These are phyloP conservation scores for Friedmanniomyces endolithicus DNA, from an alignment of 495 filamentous ascomycete species.

Conservation along the genomic window DNA sequence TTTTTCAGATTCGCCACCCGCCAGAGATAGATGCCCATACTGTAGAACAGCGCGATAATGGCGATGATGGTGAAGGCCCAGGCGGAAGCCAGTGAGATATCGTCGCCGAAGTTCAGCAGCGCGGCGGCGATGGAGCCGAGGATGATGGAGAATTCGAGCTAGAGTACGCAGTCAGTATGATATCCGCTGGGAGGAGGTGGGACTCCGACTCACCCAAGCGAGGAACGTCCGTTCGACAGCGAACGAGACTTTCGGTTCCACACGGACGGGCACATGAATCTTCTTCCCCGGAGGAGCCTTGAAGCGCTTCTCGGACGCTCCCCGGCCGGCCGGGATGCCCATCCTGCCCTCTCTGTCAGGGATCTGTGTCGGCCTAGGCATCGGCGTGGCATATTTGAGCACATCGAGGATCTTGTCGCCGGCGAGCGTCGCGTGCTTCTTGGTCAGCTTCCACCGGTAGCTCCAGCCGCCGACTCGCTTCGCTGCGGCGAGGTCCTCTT, in stretches of 20 bases:
- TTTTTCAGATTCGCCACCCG: constrained; percentile 70
- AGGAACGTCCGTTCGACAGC: constrained; percentile 93
- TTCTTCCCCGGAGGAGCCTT: constrained; percentile 81
- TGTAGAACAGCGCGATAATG: constrained; percentile 60
- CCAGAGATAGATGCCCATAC: constrained; percentile 72
- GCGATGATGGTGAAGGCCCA: constrained; percentile 79
- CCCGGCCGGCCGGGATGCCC: constrained; percentile 33
- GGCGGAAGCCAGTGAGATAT: constrained; percentile 42
- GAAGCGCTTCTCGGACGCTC: constrained; percentile 51
- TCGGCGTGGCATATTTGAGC: constrained; percentile 43
- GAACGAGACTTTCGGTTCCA: constrained; percentile 97
- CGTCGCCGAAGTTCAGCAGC: constrained; percentile 73
- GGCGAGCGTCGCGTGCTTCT: constrained; percentile 34
- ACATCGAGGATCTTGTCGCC: constrained; percentile 34
- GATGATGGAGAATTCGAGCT: constrained; percentile 86
- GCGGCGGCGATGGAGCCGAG: constrained; percentile 84
- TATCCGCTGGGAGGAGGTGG: neutral
- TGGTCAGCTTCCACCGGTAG: constrained; percentile 47
- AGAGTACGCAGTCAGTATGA: constrained; percentile 1
- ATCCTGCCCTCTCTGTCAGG: constrained; percentile 40
- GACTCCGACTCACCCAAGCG: constrained; percentile 53
- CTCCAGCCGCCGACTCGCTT: constrained; percentile 56
- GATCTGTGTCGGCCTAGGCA: constrained; percentile 48
- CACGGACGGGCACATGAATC: constrained; percentile 88
- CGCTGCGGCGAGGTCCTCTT: constrained; percentile 65